Conservation (phyloP, 192 early-diverging fungal species). For the Podila horticola region DNA sequence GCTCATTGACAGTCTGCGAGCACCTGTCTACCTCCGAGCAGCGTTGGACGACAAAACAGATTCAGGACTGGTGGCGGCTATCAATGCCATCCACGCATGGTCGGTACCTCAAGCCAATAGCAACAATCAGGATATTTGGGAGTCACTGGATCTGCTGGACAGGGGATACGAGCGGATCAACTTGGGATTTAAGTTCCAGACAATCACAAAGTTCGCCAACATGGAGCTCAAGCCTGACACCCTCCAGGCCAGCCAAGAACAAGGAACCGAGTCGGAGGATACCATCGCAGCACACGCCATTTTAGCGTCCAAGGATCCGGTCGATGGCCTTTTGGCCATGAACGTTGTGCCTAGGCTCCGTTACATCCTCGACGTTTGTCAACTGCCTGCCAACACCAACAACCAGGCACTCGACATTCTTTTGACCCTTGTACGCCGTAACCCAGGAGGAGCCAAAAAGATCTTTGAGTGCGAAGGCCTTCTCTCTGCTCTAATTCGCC, state of each 20-base stretch:
- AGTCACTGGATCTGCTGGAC: constrained; percentile 35
- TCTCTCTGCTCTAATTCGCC: constrained; percentile 53
- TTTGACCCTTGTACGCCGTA: constrained; percentile 56
- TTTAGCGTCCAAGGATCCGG: constrained; percentile 62
- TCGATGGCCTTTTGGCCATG: constrained; percentile 70
- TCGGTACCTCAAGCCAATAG: constrained; percentile 20
- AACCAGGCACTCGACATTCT: constrained; percentile 61
- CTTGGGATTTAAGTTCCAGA: constrained; percentile 27
- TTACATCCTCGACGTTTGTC: constrained; percentile 61
- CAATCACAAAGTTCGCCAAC: constrained; percentile 44
- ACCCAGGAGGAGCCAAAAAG: constrained; percentile 48
- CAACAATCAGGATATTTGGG: constrained; percentile 52
- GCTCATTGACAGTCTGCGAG: constrained; percentile 55
- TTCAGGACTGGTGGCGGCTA: constrained; percentile 62
- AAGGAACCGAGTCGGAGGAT: constrained; percentile 48
- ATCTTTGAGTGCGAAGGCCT: constrained; percentile 60
- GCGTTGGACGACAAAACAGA: constrained; percentile 74
- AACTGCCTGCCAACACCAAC: constrained; percentile 44
- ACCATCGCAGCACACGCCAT: constrained; percentile 56
- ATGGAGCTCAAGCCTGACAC: constrained; percentile 50
- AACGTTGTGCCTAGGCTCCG: constrained; percentile 65
- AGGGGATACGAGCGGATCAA: constrained; percentile 42
- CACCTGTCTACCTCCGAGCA: constrained; percentile 65
- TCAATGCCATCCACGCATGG: constrained; percentile 61
- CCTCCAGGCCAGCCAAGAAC: constrained; percentile 47